Evolutionary conservation across 2,329 filamentous ascomycete genomes (phyloP).

Genomic region (Fusarium liriodendri): DNA sequence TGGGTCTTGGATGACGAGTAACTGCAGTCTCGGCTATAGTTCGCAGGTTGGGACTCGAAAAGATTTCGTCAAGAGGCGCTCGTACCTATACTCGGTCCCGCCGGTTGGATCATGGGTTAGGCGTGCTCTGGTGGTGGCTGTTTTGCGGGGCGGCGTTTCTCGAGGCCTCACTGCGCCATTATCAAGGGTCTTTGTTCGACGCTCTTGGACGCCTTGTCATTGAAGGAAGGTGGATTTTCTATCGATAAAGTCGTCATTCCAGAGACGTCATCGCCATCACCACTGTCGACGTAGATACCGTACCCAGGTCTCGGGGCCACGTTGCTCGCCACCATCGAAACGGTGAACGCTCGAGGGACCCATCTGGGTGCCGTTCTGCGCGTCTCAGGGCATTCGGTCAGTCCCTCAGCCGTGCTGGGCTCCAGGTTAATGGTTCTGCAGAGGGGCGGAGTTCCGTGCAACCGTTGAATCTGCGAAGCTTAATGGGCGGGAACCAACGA

Average conservation of each 20-base stretch:
- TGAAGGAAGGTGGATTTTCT: not conserved
- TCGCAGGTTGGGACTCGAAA: not conserved
- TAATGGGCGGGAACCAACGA: slow-evolving; percentile 19
- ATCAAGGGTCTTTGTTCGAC: slow-evolving; percentile 2
- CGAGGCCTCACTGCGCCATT: slow-evolving; percentile 19
- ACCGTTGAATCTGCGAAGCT: slow-evolving; percentile 7
- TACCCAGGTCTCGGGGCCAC: slow-evolving; percentile 18
- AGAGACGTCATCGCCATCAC: not conserved
- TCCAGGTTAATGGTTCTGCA: slow-evolving; percentile 2
- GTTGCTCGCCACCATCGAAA: slow-evolving; percentile 12
- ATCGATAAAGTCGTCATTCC: not conserved
- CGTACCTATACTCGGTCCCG: not conserved
- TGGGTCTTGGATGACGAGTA: not conserved
- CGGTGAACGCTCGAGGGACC: not conserved
- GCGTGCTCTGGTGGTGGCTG: slow-evolving; percentile 5
- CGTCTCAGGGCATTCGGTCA: slow-evolving; percentile 16
- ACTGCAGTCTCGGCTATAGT: not conserved
- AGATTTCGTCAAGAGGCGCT: not conserved
- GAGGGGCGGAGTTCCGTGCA: slow-evolving; percentile 8
- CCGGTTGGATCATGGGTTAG: slow-evolving; percentile 6
- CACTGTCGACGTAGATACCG: slow-evolving; percentile 1
- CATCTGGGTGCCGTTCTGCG: not conserved
- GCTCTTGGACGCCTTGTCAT: not conserved
- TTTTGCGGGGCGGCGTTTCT: slow-evolving; percentile 18
- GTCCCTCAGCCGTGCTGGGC: slow-evolving; percentile 21